Evolutionary conservation across 2,329 filamentous ascomycete species (phyloP), one percentile per base, ranked within the genome.

Genomic region (Aspergillus terreus): DNA sequence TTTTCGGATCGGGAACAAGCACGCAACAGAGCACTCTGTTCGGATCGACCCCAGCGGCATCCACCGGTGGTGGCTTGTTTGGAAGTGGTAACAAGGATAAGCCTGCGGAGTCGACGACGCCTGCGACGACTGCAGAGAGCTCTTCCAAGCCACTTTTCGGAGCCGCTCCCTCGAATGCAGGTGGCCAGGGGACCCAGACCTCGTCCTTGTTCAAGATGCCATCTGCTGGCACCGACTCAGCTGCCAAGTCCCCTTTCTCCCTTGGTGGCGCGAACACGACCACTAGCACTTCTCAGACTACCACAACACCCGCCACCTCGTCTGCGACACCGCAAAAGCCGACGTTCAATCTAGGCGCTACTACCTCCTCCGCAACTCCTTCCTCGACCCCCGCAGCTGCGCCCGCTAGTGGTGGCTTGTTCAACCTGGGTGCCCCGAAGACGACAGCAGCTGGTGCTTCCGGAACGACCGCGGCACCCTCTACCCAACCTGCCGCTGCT

Each of bases 311-410:
- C 15, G 55, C 62, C 17, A 51, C 66, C 36, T 65, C 68, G 30
- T 59, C 63, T 25, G 59, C 67, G 23, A 66, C 68, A 33, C 65
- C 67, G 12, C 65, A 69, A 55, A 70, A 70, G 49, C 56, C 68
- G 40, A 49, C 64, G n/a, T 71, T 71, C 23, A 27, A 48, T 41
- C 46, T 66, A 21, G 66, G 66, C 7, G 60, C 58, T 17, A 49
- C 66, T 30, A 59, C 69, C 44, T 60, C 67, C 5, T 65, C 67
- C 3, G 57, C 65, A 51, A 59, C 64, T 14, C 60, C 63, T 21
- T 67, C 67, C 10, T 59, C 66, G 17, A 67, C 67, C 11, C 63
- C 67, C 14, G 62, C 66, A 11, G 54, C 65, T 25, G 62, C 68
- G 55, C 58, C 67, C 10, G 32, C 44, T 33, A 51, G 57, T 30